Evolutionary conservation across 2,329 filamentous ascomycete species (phyloP), one percentile per base, ranked within the genome.

Genomic region (Phaeophleospora eucalypticola): DNA sequence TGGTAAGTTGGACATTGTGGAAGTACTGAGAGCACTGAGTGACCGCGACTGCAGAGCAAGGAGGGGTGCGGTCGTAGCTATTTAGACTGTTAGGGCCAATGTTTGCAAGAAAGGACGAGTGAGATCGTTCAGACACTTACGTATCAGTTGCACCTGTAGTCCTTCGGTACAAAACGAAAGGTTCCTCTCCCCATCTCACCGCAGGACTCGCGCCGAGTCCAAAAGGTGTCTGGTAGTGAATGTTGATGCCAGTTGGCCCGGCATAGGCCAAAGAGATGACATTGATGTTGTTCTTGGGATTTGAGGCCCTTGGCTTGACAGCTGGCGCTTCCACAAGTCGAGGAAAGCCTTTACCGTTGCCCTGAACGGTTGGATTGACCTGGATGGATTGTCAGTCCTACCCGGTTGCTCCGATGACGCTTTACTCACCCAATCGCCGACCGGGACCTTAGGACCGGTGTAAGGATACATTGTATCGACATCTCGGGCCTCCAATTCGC

Each of bases 191-290:
- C 70, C 72, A 78, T 15, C 64, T 60, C 3, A 78, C 64, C 1
- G 65, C 59, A 0, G 75, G 75, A 3, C 61, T 52, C n/a, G 55
- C 58, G 12, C 70, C 72, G n/a, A 78, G 60, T 4, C 75, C 75
- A 52, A 77, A 78, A 0, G 75, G 73, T 0, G 75, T 78, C 62
- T 78, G 75, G 58, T 70, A 78, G 60, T 78, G 75, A 45, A 78
- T 68, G 56, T 75, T 75, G 57, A 78, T 71, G 27, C 75, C 75
- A 41, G 65, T 59, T 1, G 8, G 10, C 19, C 73, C 73, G 2
- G 76, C 49, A 49, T 76, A 78, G 1, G 74, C 66, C 46, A 75
- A 52, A 3, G 70, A 69, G 46, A 78, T 74, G 32, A 78, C 75
- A 51, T 78, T 78, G 59, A 78, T 59, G 43, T 78, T 78, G 65